Conservation (phyloP, 208 protist genomes). For the Pavlovales sp. region DNA sequence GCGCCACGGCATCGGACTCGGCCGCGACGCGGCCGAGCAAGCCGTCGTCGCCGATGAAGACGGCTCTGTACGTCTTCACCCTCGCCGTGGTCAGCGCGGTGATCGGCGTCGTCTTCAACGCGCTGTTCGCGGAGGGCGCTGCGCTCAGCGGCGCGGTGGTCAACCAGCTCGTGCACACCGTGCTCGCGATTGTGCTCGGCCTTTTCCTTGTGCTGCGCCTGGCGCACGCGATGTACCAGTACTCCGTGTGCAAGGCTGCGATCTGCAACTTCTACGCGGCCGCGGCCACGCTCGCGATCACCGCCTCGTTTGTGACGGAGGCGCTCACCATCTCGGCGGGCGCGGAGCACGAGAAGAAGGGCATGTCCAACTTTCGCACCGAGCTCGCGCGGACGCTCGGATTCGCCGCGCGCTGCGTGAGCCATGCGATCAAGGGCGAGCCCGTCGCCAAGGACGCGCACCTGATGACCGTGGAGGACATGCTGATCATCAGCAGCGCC, state of each 20-base stretch:
- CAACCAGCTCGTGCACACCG: background rate
- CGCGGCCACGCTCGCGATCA: background rate
- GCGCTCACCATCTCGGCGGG: constrained; percentile 33
- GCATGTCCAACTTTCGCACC: background rate
- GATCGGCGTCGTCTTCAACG: background rate
- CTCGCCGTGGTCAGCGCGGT: background rate
- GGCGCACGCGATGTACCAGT: background rate
- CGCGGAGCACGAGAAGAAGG: constrained; percentile 36
- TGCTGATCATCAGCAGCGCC: background rate
- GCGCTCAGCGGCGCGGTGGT: background rate
- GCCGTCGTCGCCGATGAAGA: background rate
- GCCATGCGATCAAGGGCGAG: background rate
- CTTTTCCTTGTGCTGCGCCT: background rate
- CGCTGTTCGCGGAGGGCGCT: background rate
- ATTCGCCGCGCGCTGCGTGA: background rate
- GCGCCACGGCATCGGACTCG: too few relatives aligned
- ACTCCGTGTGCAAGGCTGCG: background rate
- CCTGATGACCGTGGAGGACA: background rate
- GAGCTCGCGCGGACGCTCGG: background rate
- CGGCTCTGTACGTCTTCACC: background rate
- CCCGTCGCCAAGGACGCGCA: background rate
- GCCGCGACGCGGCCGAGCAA: background rate
- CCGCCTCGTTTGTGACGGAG: constrained; percentile 2
- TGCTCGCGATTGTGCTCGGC: constrained; percentile 8
- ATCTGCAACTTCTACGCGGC: background rate